A percentile compares a stretch with the other conserved stretches of the same genome.
phyloP scores from a whole-genome alignment of 805 yeast genomes.

The Wickerhamomyces hampshirensis region DNA sequence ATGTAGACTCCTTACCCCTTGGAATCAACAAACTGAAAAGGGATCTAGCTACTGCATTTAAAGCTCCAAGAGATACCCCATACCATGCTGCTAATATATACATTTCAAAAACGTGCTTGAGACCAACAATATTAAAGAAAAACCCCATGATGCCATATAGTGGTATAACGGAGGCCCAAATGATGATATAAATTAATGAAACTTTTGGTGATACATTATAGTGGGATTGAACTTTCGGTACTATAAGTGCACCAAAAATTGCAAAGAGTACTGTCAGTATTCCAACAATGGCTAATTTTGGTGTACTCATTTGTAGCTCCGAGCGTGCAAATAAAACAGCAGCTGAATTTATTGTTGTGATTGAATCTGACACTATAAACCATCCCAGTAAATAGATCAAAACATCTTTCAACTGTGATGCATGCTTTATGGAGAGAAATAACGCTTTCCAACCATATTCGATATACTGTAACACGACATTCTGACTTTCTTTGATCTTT shows the following conservation, averaged over 20 bases:
- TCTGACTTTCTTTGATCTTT: conserved; percentile 16
- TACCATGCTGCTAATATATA: conserved; percentile 67
- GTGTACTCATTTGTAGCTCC: conserved; percentile 63
- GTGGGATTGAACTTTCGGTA: conserved; percentile 40
- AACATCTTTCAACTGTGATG: conserved; percentile 57
- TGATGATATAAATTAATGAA: conserved; percentile 46
- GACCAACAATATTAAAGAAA: conserved; percentile 47
- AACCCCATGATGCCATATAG: conserved; percentile 69
- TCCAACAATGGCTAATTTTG: conserved; percentile 60
- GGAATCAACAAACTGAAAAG: conserved; percentile 68
- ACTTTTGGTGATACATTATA: conserved; percentile 41
- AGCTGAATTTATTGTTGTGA: conserved; percentile 75
- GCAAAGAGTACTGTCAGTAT: conserved; percentile 64
- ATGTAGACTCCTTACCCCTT: conserved; percentile 67
- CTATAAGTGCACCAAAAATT: conserved; percentile 55
- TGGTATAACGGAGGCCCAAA: conserved; percentile 65
- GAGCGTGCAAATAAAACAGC: conserved; percentile 74
- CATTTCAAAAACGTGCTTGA: conserved; percentile 64
- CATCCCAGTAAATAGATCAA: conserved; percentile 64
- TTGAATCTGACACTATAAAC: conserved; percentile 72
- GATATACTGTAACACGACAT: conserved; percentile 30
- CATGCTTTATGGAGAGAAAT: conserved; percentile 51
- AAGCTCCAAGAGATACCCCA: conserved; percentile 70
- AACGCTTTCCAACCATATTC: conserved; percentile 62
- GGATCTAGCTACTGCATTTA: conserved; percentile 65